Conservation (phyloP, 441 rosid species). For the Arabidopsis lyrata region DNA sequence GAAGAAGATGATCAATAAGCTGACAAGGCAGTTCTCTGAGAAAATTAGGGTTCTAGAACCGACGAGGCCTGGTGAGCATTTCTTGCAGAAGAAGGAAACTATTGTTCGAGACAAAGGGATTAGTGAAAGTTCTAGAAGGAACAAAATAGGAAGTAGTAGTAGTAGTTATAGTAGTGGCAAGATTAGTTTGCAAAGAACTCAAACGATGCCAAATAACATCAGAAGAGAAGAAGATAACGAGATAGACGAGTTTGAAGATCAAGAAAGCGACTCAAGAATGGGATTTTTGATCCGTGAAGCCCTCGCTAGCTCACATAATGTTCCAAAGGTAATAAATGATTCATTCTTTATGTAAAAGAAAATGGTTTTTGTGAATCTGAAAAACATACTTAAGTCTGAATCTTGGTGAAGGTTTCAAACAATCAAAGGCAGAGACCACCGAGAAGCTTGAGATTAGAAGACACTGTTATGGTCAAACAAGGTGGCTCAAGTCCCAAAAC, state of each 20-base stretch:
- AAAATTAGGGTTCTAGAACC: constrained; percentile 45
- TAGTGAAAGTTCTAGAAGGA: constrained; percentile 11
- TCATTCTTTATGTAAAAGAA: background rate
- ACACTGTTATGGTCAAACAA: constrained; percentile 42
- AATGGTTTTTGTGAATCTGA: background rate
- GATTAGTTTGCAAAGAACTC: constrained; percentile 54
- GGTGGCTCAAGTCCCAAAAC: constrained; percentile 46
- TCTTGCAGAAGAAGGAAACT: constrained; percentile 33
- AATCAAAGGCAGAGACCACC: constrained; percentile 51
- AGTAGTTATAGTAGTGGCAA: constrained; percentile 31
- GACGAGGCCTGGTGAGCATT: constrained; percentile 7
- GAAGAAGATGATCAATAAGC: constrained; percentile 47
- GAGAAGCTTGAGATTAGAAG: constrained; percentile 48
- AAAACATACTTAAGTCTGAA: constrained; percentile 5
- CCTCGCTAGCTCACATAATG: constrained; percentile 52
- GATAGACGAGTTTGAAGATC: constrained; percentile 46
- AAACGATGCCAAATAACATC: constrained; percentile 61
- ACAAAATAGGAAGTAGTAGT: constrained; percentile 32
- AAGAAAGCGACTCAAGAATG: constrained; percentile 57
- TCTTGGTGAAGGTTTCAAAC: constrained; percentile 33
- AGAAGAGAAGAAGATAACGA: constrained; percentile 38
- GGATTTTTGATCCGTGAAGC: constrained; percentile 73
- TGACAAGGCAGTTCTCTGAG: constrained; percentile 52
- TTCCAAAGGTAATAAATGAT: constrained; percentile 54
- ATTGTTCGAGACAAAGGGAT: constrained; percentile 16